Conservation (phyloP, 2,329 filamentous ascomycete genomes). For the Fusarium sp. region DNA sequence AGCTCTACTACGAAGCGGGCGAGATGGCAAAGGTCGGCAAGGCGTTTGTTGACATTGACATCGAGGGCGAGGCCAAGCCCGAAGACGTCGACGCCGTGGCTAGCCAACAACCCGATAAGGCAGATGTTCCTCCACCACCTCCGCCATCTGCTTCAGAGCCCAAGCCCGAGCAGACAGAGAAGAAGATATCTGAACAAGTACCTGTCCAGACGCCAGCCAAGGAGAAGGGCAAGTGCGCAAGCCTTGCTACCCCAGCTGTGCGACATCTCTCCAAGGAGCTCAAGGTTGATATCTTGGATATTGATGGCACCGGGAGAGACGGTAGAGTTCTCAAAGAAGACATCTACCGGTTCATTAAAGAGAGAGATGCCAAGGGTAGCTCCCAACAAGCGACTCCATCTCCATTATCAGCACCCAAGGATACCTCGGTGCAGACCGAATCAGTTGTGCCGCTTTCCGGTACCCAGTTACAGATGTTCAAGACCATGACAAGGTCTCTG, state of each 20-base stretch:
- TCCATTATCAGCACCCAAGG: slow-evolving; percentile 33
- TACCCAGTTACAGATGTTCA: slow-evolving; percentile 95
- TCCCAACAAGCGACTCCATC: slow-evolving; percentile 42
- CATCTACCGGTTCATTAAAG: slow-evolving; percentile 79
- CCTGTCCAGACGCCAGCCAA: slow-evolving; percentile 44
- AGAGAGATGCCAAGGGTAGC: slow-evolving; percentile 59
- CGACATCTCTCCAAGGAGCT: slow-evolving; percentile 88
- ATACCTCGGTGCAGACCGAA: slow-evolving; percentile 73
- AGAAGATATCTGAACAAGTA: slow-evolving; percentile 12
- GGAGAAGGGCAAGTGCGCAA: slow-evolving; percentile 75
- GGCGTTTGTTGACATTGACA: slow-evolving; percentile 95
- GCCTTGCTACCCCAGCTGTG: slow-evolving; percentile 92
- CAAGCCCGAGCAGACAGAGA: slow-evolving; percentile 28
- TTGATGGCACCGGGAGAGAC: slow-evolving; percentile 90
- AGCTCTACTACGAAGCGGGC: slow-evolving; percentile 93
- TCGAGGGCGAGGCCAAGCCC: slow-evolving; percentile 79
- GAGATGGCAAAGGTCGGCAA: slow-evolving; percentile 97
- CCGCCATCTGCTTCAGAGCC: slow-evolving; percentile 27
- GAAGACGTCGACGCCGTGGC: slow-evolving; percentile 55
- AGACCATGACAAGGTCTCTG: slow-evolving; percentile 93
- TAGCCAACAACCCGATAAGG: slow-evolving; percentile 51
- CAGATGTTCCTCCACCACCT: slow-evolving; percentile 47
- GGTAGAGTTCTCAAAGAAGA: slow-evolving; percentile 95
- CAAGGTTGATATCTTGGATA: slow-evolving; percentile 82
- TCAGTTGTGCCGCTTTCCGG: slow-evolving; percentile 79